Evolutionary conservation across 768 basidiomycete species (phyloP).

Genomic region (Tulasnella calospora): DNA sequence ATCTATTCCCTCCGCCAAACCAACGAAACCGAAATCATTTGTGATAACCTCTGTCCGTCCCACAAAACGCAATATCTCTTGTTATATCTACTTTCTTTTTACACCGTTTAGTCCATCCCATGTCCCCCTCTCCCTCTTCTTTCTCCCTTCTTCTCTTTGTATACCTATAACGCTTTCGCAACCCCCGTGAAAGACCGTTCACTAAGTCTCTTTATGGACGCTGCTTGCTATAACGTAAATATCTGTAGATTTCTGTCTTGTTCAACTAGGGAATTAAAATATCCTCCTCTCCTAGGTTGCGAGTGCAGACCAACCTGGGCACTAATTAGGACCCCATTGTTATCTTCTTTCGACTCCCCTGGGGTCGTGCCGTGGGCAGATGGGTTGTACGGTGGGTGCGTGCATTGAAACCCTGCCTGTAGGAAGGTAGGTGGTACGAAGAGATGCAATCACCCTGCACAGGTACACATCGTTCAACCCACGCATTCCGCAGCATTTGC

Average conservation of each 20-base stretch:
- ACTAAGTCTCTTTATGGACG: slow-evolving; percentile 6
- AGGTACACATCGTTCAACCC: no score
- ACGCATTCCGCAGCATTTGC: no score
- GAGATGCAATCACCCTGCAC: no score
- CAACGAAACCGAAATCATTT: background rate
- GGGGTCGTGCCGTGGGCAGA: no score
- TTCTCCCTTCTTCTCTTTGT: background rate
- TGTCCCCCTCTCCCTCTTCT: slow-evolving; percentile 7
- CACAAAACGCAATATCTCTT: slow-evolving; percentile 18
- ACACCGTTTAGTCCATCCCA: slow-evolving; percentile 2
- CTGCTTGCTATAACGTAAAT: slow-evolving; percentile 2
- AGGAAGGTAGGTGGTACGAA: no score
- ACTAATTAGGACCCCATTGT: no score
- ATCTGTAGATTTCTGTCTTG: slow-evolving; percentile 5
- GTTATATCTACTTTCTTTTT: slow-evolving; percentile 3
- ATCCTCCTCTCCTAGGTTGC: background rate
- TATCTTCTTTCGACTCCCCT: no score
- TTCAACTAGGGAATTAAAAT: slow-evolving; percentile 7
- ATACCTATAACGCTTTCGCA: background rate
- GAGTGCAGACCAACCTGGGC: no score
- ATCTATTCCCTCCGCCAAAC: slow-evolving; percentile 6
- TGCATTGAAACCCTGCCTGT: no score
- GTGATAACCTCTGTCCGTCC: slow-evolving; percentile 3
- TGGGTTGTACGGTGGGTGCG: no score
- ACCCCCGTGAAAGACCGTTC: background rate